These are phyloP conservation scores for Zoysia japonica DNA, from an alignment of 176 grass and related monocot genomes.

Conservation along the genomic window DNA sequence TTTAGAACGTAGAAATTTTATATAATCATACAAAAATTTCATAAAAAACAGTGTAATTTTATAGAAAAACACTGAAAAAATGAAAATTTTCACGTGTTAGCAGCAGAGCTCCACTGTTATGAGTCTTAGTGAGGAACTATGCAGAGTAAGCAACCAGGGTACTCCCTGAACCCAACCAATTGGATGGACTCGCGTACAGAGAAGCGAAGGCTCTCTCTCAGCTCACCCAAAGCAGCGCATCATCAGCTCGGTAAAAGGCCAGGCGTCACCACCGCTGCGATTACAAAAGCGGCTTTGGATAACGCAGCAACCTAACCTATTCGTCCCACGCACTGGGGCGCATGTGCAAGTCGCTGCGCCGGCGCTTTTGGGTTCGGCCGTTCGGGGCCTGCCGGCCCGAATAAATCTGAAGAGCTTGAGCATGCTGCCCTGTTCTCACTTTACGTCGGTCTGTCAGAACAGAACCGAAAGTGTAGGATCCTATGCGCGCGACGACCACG, in stretches of 20 bases:
- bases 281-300: constrained; percentile 30
- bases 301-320: not conserved
- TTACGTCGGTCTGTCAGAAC: constrained; percentile 24
- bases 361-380: not conserved
- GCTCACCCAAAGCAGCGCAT: not conserved
- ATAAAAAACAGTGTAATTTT: too few species aligned
- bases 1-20: too few species aligned
- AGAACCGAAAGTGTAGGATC: constrained; percentile 48
- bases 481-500: constrained; percentile 23
- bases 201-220: too few species aligned
- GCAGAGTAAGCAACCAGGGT: too few species aligned
- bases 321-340: not conserved
- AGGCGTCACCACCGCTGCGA: not conserved
- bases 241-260: not conserved
- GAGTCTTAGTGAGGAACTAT: too few species aligned
- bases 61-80: too few species aligned
- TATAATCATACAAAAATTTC: too few species aligned
- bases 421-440: constrained; percentile 1
- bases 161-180: too few species aligned
- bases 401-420: not conserved
- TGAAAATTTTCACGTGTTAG: too few species aligned
- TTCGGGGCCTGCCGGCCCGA: not conserved
- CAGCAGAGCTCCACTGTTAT: too few species aligned
- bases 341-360: not conserved
- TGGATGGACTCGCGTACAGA: too few species aligned